Evolutionary conservation across 129 eudicot genomes (phyloP), one percentile per base, ranked within the genome.

Genomic region (Calendula officinalis): DNA sequence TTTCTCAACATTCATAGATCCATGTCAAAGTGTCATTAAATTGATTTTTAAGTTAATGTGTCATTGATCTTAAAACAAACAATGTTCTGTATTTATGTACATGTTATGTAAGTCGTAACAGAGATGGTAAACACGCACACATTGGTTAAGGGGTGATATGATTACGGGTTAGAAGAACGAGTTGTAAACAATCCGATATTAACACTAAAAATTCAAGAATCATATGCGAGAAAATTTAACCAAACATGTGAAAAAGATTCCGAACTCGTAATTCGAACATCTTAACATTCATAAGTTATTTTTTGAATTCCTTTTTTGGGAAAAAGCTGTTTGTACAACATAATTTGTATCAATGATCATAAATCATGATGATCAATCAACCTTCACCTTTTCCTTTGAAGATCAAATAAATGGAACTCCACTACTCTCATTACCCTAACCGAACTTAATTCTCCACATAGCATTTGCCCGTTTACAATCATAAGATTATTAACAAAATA

Each of bases 271-370:
- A 64, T 16, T 51, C n/a, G 12, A 22, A 22, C 30, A 22, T 22
- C 30, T 22, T 0, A 22, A 22, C 2, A 33, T 13, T 56, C 15
- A 7, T 39, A 33, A 13, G 13, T 61, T 40, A 51, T 61, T 61
- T 61, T 61, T 49, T 11, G 69, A 71, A 71, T 61, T 71, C 53
- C 62, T 62, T 39, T 71, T 42, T 61, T 10, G 61, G 69, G 53
- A 32, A 61, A 33, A 61, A 51, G 36, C 37, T 60, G 35, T 50
- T 61, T 22, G 57, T 38, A 71, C 76, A 62, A 48, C 75, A 38
- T 36, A 27, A 70, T 42, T 38, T 12, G 9, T 47, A 59, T 36
- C 57, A 22, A 22, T 22, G 30, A 22, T 22, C 30, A 22, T 22
- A 2, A 22, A 22, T 22, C 30, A 22, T 22, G 30, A 22, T 22